Percentiles rank a stretch among this genome's conserved stretches.
These are phyloP conservation scores for Lichtheimia hyalospora DNA, from an alignment of 371 early-diverging fungal species.

Conservation along the genomic window DNA sequence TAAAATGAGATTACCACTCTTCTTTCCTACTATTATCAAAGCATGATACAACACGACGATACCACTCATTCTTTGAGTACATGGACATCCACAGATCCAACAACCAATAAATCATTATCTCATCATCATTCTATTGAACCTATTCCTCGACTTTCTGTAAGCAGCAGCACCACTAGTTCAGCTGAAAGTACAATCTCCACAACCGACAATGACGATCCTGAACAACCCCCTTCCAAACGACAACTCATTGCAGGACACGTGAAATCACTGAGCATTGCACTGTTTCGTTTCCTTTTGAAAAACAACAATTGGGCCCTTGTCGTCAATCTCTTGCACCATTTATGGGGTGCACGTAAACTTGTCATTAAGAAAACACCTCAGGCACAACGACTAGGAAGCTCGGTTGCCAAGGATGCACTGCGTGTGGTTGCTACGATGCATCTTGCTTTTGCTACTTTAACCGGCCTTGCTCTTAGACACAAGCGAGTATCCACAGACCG, in stretches of 20 bases:
- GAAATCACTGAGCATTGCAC: constrained; percentile 12
- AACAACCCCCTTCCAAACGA: constrained; percentile 20
- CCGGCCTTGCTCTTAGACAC: constrained; percentile 30
- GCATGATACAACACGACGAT: background rate
- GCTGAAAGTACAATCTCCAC: constrained; percentile 1
- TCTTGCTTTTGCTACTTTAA: constrained; percentile 29
- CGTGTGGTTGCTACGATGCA: constrained; percentile 31
- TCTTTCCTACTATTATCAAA: background rate
- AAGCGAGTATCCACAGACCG: constrained; percentile 31
- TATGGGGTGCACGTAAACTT: constrained; percentile 28
- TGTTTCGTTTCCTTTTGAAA: constrained; percentile 27
- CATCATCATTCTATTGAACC: background rate
- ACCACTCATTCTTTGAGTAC: background rate
- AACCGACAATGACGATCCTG: constrained; percentile 3
- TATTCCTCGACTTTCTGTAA: constrained; percentile 3
- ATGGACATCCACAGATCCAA: background rate
- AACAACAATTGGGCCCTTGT: constrained; percentile 43
- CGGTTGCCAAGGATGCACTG: constrained; percentile 15
- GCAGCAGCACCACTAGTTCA: background rate
- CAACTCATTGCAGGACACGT: constrained; percentile 27
- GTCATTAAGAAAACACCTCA: background rate
- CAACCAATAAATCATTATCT: background rate
- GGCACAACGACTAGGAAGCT: background rate
- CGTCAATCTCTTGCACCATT: constrained; percentile 39
- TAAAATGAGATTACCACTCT: background rate